phyloP scores from a whole-genome alignment of 306 rosid genomes.

The Trichosanthes cucumerina region DNA sequence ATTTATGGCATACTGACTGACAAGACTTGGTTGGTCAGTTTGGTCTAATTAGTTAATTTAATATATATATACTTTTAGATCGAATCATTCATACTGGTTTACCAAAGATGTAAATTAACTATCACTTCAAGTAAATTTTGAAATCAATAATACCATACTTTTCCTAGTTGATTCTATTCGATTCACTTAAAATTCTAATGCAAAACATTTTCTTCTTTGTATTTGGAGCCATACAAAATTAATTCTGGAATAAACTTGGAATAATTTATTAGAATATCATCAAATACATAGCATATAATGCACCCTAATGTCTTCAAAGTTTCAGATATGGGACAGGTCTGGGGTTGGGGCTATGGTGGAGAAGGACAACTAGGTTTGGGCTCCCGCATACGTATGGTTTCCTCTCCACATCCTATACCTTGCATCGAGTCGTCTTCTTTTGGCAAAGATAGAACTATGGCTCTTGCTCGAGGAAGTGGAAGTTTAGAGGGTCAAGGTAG shows the following conservation, averaged over 20 bases:
- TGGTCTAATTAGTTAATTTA: background rate
- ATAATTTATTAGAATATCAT: background rate
- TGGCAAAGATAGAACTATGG: slow-evolving; percentile 44
- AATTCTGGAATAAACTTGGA: background rate
- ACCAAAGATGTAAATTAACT: background rate
- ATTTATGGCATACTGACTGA: background rate
- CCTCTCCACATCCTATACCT: slow-evolving; percentile 86
- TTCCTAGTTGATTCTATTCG: background rate
- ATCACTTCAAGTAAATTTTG: background rate
- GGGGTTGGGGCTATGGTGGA: slow-evolving; percentile 99
- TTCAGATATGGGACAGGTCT: slow-evolving; percentile 91
- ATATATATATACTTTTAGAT: background rate
- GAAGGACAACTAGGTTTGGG: slow-evolving; percentile 99
- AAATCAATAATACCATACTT: background rate
- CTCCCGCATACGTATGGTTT: slow-evolving; percentile 83
- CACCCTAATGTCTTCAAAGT: slow-evolving; percentile 19
- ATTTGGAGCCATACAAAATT: slow-evolving; percentile 14
- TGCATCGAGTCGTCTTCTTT: slow-evolving; percentile 54
- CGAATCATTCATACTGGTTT: background rate
- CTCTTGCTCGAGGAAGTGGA: slow-evolving; percentile 46
- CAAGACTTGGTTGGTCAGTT: background rate
- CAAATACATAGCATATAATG: background rate
- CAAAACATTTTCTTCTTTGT: background rate
- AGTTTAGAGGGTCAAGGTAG: slow-evolving; percentile 45
- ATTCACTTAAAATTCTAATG: background rate